Percentiles rank a stretch among this genome's conserved stretches.
Evolutionary conservation across 2,329 filamentous ascomycete species (phyloP).

Genomic region (Lasiodiplodia hormozganensis): DNA sequence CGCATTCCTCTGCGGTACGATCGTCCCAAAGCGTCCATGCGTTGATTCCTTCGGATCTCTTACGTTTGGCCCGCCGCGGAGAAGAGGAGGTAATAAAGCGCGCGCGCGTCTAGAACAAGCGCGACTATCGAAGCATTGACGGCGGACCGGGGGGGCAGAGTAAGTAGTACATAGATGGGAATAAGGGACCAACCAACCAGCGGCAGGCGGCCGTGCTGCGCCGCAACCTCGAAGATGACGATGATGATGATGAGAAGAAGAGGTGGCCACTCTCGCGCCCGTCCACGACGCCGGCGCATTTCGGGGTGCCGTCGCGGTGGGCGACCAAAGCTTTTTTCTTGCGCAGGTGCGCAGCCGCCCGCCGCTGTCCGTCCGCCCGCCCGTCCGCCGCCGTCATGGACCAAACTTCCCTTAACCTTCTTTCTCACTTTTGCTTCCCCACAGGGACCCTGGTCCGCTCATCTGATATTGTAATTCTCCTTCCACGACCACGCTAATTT

Average conservation of each 20-base stretch:
- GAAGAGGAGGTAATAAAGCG: background rate
- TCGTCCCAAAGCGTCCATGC: background rate
- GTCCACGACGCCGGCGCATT: background rate
- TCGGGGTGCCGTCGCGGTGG: background rate
- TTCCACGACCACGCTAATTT: background rate
- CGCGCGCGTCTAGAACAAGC: background rate
- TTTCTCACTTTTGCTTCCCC: background rate
- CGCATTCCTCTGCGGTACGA: background rate
- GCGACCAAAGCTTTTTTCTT: background rate
- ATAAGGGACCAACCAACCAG: background rate
- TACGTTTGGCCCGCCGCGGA: too few species aligned
- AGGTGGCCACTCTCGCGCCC: too few species aligned
- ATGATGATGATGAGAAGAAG: too few species aligned
- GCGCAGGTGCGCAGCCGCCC: background rate
- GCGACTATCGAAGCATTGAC: background rate
- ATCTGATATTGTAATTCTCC: background rate
- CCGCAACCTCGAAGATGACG: too few species aligned
- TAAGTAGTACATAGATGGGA: background rate
- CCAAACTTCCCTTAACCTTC: slow-evolving; percentile 1
- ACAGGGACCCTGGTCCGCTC: background rate
- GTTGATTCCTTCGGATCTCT: background rate
- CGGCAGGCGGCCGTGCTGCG: background rate
- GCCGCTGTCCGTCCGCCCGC: background rate
- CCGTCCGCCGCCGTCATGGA: background rate
- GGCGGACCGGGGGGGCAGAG: background rate